phyloP scores from a whole-genome alignment of 495 filamentous ascomycete genomes.

The Pyrenula massariospora region DNA sequence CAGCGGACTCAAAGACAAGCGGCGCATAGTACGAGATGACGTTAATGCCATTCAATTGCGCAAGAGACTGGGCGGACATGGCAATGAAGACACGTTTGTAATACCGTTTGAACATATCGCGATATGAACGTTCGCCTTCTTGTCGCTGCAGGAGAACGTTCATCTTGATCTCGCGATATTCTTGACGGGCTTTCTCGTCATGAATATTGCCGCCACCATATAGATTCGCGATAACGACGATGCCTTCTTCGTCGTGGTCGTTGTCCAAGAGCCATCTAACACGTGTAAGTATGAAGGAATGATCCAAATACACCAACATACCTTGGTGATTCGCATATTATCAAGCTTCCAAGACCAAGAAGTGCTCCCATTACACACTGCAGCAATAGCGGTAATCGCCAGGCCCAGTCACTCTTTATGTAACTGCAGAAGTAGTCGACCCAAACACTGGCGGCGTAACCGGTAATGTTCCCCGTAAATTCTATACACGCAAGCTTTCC shows the following conservation, averaged over 20 bases:
- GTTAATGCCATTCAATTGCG: constrained; percentile 97
- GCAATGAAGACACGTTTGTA: constrained; percentile 89
- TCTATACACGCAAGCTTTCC: constrained; percentile 96
- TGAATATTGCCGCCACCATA: constrained; percentile 94
- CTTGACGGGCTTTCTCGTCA: constrained; percentile 71
- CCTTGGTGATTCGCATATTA: constrained; percentile 96
- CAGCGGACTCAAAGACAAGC: constrained; percentile 89
- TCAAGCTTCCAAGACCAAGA: constrained; percentile 70
- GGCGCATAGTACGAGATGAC: constrained; percentile 99
- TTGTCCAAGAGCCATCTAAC: constrained; percentile 90
- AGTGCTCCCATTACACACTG: constrained; percentile 89
- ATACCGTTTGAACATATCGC: constrained; percentile 93
- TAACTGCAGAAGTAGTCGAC: constrained; percentile 95
- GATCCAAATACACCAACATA: constrained; percentile 24
- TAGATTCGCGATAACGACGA: constrained; percentile 93
- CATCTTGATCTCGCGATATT: constrained; percentile 99
- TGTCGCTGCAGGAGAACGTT: constrained; percentile 83
- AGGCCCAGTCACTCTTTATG: constrained; percentile 74
- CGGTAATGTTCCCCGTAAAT: constrained; percentile 92
- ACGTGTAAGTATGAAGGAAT: neutral
- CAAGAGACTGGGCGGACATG: constrained; percentile 94
- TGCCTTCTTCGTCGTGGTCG: constrained; percentile 95
- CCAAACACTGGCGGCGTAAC: constrained; percentile 95
- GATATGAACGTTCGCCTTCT: constrained; percentile 85
- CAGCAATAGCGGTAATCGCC: constrained; percentile 83